phyloP scores from a whole-genome alignment of 2,329 filamentous ascomycete genomes.

The Pseudocercospora ulei region DNA sequence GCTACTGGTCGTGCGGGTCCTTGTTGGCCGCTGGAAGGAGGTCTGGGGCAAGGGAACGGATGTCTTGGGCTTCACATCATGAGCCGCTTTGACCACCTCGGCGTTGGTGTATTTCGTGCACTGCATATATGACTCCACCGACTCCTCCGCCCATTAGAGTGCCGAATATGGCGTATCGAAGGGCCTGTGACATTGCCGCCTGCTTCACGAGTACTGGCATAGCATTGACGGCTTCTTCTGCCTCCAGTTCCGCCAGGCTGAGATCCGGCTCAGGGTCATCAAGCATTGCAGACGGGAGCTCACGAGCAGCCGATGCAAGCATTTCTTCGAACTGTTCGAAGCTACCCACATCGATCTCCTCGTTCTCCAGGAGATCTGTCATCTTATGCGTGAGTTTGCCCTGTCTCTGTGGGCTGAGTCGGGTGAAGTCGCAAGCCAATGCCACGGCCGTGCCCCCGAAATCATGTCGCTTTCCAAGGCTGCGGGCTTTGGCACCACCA shows the following conservation, averaged over 20 bases:
- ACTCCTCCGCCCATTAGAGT: neutral
- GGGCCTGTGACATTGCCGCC: neutral
- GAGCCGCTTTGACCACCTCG: neutral
- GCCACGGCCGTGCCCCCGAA: neutral
- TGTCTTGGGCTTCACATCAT: neutral
- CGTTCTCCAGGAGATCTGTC: constrained; percentile 1
- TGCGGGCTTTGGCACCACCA: neutral
- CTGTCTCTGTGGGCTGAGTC: neutral
- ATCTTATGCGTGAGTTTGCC: neutral
- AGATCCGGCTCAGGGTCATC: neutral
- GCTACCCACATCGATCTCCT: neutral
- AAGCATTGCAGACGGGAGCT: neutral
- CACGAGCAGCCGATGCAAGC: neutral
- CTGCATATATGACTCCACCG: neutral
- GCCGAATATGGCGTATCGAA: too few relatives aligned
- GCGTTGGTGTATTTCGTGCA: neutral
- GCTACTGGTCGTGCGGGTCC: neutral
- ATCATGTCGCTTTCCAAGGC: neutral
- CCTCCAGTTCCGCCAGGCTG: neutral
- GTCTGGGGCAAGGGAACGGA: constrained; percentile 1
- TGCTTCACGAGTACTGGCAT: neutral
- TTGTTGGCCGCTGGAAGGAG: neutral
- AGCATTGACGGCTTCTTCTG: neutral
- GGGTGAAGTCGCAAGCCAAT: neutral
- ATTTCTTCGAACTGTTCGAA: neutral